These are phyloP conservation scores for Xylaria digitata DNA, from an alignment of 2,329 filamentous ascomycete species.

Conservation along the genomic window DNA sequence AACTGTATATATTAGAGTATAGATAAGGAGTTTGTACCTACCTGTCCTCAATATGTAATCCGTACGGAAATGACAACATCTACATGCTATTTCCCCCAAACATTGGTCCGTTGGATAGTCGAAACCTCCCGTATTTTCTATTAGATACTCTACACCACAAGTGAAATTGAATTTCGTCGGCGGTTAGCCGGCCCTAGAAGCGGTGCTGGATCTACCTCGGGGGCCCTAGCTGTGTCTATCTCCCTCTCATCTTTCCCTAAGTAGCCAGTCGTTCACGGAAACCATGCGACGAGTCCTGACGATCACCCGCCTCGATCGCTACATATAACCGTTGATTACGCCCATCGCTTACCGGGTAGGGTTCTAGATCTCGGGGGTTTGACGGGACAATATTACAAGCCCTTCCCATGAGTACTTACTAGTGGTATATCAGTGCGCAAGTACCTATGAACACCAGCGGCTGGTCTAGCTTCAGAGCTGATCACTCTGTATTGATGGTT, in stretches of 20 bases:
- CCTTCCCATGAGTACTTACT: background rate
- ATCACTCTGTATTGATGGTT: background rate
- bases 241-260: constrained; percentile 3
- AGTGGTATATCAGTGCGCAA: background rate
- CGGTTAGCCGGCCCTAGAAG: background rate
- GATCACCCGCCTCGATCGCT: constrained; percentile 31
- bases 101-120: too few species aligned
- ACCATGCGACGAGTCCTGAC: constrained; percentile 37
- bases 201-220: background rate
- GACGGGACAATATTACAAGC: background rate
- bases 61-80: too few species aligned
- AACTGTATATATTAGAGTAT: too few species aligned
- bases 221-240: constrained; percentile 13
- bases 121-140: background rate
- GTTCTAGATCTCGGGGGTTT: background rate
- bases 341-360: constrained; percentile 28
- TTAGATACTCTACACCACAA: background rate
- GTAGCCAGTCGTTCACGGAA: constrained; percentile 15
- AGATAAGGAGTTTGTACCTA: too few species aligned
- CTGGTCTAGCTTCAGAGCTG: background rate
- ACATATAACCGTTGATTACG: constrained; percentile 5
- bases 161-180: background rate
- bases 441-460: background rate
- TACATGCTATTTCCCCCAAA: too few species aligned
- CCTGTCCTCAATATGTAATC: too few species aligned